Evolutionary conservation across 306 rosid species (phyloP), one percentile per base, ranked within the genome.

Genomic region (Gynostemma pentaphyllum): DNA sequence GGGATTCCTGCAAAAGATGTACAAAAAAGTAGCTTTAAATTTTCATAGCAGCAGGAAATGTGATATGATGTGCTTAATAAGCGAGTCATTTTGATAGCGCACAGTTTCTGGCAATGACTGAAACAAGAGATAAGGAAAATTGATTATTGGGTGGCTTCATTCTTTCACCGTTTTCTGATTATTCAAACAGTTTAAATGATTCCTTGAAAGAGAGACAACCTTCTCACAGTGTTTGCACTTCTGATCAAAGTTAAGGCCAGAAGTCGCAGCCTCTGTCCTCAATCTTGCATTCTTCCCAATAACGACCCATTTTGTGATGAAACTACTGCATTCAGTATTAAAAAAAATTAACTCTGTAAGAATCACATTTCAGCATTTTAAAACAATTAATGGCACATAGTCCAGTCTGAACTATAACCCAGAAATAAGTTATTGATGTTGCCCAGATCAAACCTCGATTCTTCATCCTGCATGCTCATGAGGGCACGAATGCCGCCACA

Each of bases 401-500:
- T 39, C 39, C 39, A 34, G 9, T 34, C 39, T 34, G 9, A 34
- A 34, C 39, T 34, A 9, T 9, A 34, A 34, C 4, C 44, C 13
- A 39, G 44, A 40, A 46, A 49, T 13, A 50, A 28, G 28, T 7
- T 1, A 48, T 60, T 15, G 6, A 39, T 6, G 3, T 39, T 23
- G 30, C 28, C 54, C 28, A 34, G 19, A 41, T 66, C 36, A 23
- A 68, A 88, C 99, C 96, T 84, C 55, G 80, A 60, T 70, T 86
- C 64, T 92, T 88, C 85, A 59, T 88, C 94, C 70, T 79, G 66
- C 94, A 92, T 82, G 45, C 96, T 66, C 99, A 92, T 88, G 41
- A 92, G 95, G 60, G 99, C 99, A 42, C 81, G 95, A 70, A 92
- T 92, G 61, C 99, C 99, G 32, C 99, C 99, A 56, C 99, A 92